Evolutionary conservation across 371 early-diverging fungal species (phyloP), one percentile per base, ranked within the genome.

Genomic region (Apophysomyces ossiformis): DNA sequence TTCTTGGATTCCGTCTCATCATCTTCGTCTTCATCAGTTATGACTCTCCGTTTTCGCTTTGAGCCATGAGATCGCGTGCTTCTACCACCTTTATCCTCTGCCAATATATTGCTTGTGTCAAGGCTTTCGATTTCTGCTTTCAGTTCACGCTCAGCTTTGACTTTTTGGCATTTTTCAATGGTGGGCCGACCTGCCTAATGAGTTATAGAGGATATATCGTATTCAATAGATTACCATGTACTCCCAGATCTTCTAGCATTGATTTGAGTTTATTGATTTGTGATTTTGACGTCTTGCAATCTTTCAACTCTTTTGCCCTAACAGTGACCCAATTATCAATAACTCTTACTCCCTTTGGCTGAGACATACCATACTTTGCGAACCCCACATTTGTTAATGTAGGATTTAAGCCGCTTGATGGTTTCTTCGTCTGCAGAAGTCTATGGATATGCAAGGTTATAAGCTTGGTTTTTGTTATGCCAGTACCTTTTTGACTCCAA

Each of bases 351-450:
- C 46, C 6, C 16, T 45, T 4, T 1, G 35, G 37, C 0, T 38
- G 12, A 1, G 16, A 61, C 65, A 56, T 67, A 69, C 82, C 83
- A 82, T 44, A 72, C 59, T 64, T 82, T 82, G 44, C 78, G 72
- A 18, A 81, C 75, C 36, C 84, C 84, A 60, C 84, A 83, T 58
- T 81, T 79, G 56, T 57, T 66, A 13, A 83, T 69, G 18, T 76
- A 83, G 1, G 63, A 64, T 21, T 81, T 79, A 4, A 83, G 65
- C 11, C 79, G 69, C 44, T 83, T 79, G 21, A 83, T 74, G 4
- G 70, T 63, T 54, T 80, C 80, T 32, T 79, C 79, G 18, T 37
- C 26, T 32, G 38, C 32, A 13, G 46, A 45, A 60, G 46, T 57
- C 47, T 39, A 66, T 43, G 13, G 11, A 1, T n/a, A 58, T 41